Conservation (phyloP, 352 stramenopile species). For the Lagenidium giganteum region DNA sequence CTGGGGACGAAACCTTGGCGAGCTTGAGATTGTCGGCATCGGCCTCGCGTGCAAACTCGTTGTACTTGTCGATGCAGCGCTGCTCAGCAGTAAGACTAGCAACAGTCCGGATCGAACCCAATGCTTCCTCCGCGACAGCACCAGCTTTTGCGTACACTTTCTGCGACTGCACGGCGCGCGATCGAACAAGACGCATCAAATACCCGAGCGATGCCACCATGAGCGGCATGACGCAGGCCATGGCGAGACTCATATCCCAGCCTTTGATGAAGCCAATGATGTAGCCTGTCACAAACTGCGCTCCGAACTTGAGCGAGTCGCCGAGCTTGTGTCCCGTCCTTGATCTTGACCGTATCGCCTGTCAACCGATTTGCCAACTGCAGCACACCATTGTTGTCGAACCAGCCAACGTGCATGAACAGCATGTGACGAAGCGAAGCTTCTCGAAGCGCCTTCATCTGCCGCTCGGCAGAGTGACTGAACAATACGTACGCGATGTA, state of each 20-base stretch:
- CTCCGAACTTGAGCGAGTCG: conserved; percentile 22
- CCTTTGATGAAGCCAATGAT: conserved; percentile 18
- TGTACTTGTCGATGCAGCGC: conserved; percentile 13
- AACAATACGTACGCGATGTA: conserved; percentile 23
- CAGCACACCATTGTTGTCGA: conserved; percentile 20
- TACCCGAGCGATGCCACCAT: conserved; percentile 10
- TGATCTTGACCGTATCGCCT: conserved; percentile 30
- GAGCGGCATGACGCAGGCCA: conserved; percentile 19
- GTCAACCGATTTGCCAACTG: conserved; percentile 23
- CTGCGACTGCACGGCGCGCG: conserved; percentile 5
- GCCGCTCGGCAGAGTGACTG: conserved; percentile 23
- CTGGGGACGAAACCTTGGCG: conserved; percentile 5
- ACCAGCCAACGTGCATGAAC: conserved; percentile 34
- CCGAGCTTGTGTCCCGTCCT: conserved; percentile 36
- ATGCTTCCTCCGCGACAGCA: conserved; percentile 22
- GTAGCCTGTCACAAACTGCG: conserved; percentile 28
- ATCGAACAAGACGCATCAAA: conserved; percentile 9
- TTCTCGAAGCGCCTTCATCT: conserved; percentile 26
- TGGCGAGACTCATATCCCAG: conserved; percentile 21
- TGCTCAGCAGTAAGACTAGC: conserved; percentile 15
- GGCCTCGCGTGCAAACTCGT: conserved; percentile 4
- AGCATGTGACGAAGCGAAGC: conserved; percentile 26
- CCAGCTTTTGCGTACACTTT: conserved; percentile 17
- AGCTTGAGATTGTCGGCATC: conserved; percentile 11
- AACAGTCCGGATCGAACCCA: conserved; percentile 20